Conservation (phyloP, 225 moss, liverwort and hornwort species). For the Antitrichia curtipendula region DNA sequence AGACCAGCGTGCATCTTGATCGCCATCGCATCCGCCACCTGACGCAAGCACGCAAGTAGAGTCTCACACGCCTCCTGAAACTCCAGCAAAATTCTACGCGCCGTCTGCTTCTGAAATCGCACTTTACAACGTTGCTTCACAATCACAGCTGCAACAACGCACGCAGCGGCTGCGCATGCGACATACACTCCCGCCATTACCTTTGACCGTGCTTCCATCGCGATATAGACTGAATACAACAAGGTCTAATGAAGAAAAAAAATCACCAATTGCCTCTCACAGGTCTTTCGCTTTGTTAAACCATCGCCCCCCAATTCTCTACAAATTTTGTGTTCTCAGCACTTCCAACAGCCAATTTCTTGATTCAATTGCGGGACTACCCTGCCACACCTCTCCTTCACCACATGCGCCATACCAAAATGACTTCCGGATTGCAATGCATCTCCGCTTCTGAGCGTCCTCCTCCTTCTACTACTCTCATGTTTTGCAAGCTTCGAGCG, state of each 20-base stretch:
- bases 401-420: neutral
- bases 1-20: constrained; percentile 62
- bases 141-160: constrained; percentile 23
- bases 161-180: constrained; percentile 25
- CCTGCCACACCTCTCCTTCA: neutral
- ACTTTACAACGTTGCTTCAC: constrained; percentile 2
- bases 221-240: neutral
- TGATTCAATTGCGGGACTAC: neutral
- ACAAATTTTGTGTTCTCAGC: neutral
- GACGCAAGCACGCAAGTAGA: constrained; percentile 24
- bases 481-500: neutral
- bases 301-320: neutral
- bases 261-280: neutral
- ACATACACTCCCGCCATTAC: constrained; percentile 14
- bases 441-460: neutral
- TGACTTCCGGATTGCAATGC: neutral
- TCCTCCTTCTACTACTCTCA: neutral
- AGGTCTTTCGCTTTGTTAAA: neutral
- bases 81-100: constrained; percentile 25
- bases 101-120: constrained; percentile 12
- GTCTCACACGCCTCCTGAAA: constrained; percentile 40
- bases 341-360: neutral
- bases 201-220: constrained; percentile 23
- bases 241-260: neutral
- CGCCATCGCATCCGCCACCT: constrained; percentile 58